Evolutionary conservation across 2,329 filamentous ascomycete genomes (phyloP), one percentile per base, ranked within the genome.

Genomic region (Stemphylium lycopersici): DNA sequence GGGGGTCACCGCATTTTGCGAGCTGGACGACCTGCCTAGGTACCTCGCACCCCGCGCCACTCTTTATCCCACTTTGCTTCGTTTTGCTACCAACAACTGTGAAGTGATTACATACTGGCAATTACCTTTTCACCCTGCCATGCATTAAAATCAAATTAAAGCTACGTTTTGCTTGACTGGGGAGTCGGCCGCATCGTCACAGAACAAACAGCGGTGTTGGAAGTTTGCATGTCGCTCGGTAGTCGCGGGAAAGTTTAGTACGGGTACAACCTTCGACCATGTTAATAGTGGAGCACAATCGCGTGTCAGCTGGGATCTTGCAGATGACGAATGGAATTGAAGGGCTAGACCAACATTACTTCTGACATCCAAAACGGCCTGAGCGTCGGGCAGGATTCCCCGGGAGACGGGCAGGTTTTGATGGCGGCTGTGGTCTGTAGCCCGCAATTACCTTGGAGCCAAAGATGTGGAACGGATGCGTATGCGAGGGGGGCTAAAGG

Each of bases 241-340:
- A 66, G 60, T 56, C 63, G 65, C 65, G 65, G 65, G 60, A 66
- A 60, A 59, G 52, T 41, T 50, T 48, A 48, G 55, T 55, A 56
- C 55, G 55, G 59, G 61, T 57, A 58, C 59, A 60, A 59, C 55
- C 62, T 54, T 54, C 54, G 51, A 54, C 47, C 49, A 56, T 56
- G 58, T 59, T 49, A 55, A 62, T 53, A 49, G 61, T 63, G 59
- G 60, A 63, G 53, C 58, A 50, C 57, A 59, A 63, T 66, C 66
- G 68, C 67, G 60, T 67, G 67, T 65, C 66, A 61, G 58, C 68
- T 56, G 57, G 65, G 67, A 63, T 68, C 48, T 50, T 59, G 62
- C 62, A 63, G 61, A 66, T 56, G 55, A 61, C 45, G 56, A 56
- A 54, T 55, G 51, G 55, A 53, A 58, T 51, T 45, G 37, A 43